phyloP scores from a whole-genome alignment of 441 rosid species.

The Brassica hybrid region DNA sequence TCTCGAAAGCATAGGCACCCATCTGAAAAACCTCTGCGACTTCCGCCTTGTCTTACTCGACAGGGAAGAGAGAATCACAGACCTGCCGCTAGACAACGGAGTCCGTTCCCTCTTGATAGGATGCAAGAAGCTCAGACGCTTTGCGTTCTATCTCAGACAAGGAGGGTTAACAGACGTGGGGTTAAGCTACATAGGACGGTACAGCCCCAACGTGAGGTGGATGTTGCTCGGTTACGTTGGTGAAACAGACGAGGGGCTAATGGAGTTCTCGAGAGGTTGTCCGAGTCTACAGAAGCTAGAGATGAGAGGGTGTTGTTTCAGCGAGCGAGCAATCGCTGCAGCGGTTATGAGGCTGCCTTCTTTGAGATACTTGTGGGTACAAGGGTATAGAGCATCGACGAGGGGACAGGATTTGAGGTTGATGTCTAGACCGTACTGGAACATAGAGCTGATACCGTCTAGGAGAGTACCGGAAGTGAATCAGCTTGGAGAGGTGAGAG shows the following conservation, averaged over 20 bases:
- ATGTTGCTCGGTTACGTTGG: conserved; percentile 92
- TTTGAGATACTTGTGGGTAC: conserved; percentile 92
- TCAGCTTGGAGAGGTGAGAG: conserved; percentile 41
- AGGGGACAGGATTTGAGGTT: conserved; percentile 57
- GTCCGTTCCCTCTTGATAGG: conserved; percentile 85
- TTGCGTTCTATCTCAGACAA: conserved; percentile 75
- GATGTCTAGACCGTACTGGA: conserved; percentile 95
- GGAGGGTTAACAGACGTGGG: conserved; percentile 89
- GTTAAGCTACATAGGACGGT: conserved; percentile 70
- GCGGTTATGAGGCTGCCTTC: conserved; percentile 69
- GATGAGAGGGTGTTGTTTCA: conserved; percentile 92
- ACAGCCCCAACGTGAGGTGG: conserved; percentile 82
- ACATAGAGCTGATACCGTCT: conserved; percentile 84
- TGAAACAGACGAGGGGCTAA: conserved; percentile 70
- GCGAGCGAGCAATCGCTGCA: conserved; percentile 73
- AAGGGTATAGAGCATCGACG: conserved; percentile 69
- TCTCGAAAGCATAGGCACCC: too few relatives aligned
- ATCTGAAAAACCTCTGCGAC: too few relatives aligned
- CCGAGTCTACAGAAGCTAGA: conserved; percentile 84
- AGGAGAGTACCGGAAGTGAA: conserved; percentile 46
- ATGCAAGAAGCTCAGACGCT: conserved; percentile 77
- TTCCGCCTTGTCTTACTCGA: too few relatives aligned
- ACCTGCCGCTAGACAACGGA: too few relatives aligned
- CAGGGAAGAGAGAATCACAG: too few relatives aligned
- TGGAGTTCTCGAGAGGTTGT: conserved; percentile 84